Base-by-base conservation (phyloP, 768 basidiomycete genomes). In the Lactifluus subvellereus region DNA sequence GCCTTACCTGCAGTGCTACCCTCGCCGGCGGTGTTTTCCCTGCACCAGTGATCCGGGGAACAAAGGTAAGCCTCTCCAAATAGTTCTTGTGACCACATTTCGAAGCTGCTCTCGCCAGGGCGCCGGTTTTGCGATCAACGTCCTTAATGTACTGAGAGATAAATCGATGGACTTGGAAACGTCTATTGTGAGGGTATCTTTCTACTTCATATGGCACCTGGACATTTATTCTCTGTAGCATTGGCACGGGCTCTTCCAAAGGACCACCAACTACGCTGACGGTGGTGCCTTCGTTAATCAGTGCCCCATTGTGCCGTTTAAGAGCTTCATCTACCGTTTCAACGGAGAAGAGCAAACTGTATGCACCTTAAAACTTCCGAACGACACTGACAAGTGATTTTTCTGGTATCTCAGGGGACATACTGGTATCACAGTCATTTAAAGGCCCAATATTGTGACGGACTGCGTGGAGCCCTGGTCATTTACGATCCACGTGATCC, bases 241-340 rank as follows among this genome's bases (percentile, higher is more conserved):
- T 65, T 83, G 80, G 81, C 83, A 84, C 65, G 82, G 83, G 0
- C 64, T 84, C 40, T 75, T 71, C 47, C 82, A 83, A 68, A 67
- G 67, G 0, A 57, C 64, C 2, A 77, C 77, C 4, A 79, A 75
- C 59, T 79, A 72, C 71, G 78, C 80, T 1, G 82, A 84, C 54
- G 82, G 82, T 5, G 60, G 71, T 1, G 69, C 71, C 1, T 72
- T 71, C 33, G 71, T 79, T 8, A 76, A 66, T 16, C 80, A 82
- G 62, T 82, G 81, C 66, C 81, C 81, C 1, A 80, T 82, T 52
- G 64, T 74, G 0, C 72, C 78, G 0, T 64, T 66, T 0, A 37
- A 77, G 33, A 75, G 75, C 0, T 82, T 82, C 72, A 57, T 72
- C 20, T 82, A 82, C 67, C 49, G 73, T 6, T 79, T 82, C 66